Conservation (phyloP, 192 early-diverging fungal species). For the Diversispora epigaea region DNA sequence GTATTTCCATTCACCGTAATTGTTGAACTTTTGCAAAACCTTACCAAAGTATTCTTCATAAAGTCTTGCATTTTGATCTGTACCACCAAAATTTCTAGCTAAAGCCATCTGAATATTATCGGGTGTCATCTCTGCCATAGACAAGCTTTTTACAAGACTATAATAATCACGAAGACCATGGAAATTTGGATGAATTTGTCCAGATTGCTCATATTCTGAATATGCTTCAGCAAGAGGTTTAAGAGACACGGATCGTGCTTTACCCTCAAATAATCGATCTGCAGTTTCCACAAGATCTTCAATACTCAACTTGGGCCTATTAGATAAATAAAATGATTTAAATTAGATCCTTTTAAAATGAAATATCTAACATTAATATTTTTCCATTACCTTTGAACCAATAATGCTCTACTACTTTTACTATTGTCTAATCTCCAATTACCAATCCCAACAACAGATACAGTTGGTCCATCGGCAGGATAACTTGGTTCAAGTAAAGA, state of each 20-base stretch:
- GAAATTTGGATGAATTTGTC: conserved; percentile 28
- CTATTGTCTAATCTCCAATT: conserved; percentile 36
- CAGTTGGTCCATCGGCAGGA: conserved; percentile 18
- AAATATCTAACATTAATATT: not conserved
- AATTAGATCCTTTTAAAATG: not conserved
- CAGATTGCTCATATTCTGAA: conserved; percentile 3
- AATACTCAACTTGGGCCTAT: conserved; percentile 2
- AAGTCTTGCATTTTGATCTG: conserved; percentile 6
- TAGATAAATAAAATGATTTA: not conserved
- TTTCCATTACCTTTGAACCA: conserved; percentile 13
- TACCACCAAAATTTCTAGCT: conserved; percentile 27
- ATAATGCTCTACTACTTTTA: conserved; percentile 28
- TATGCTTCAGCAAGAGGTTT: conserved; percentile 10
- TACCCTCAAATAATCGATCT: too few species aligned
- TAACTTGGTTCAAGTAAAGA: conserved; percentile 32
- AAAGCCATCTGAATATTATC: conserved; percentile 3
- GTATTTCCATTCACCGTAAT: not conserved
- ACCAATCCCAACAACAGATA: conserved; percentile 29
- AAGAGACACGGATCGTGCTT: not conserved
- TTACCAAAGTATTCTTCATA: conserved; percentile 18
- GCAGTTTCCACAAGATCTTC: conserved; percentile 18
- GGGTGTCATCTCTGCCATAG: not conserved
- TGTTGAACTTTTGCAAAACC: not conserved
- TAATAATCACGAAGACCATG: conserved; percentile 31
- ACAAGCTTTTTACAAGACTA: conserved; percentile 7